Percentiles rank a stretch among this genome's conserved stretches.
Conservation (phyloP, 805 yeast species). For the Starmerella kuoi region DNA sequence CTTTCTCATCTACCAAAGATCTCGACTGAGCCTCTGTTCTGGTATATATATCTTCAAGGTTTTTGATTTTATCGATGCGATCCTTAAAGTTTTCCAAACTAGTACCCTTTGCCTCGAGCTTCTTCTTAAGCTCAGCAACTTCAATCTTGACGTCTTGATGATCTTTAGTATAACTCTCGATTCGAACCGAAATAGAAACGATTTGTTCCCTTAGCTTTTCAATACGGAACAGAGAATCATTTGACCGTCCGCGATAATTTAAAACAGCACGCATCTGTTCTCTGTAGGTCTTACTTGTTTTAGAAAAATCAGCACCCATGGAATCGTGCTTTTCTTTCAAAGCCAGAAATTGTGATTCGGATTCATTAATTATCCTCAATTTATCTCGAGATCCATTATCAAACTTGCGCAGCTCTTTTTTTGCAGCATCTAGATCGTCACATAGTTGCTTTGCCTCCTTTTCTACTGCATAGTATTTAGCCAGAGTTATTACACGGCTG, state of each 20-base stretch:
- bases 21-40: background rate
- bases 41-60: background rate
- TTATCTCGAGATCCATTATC: background rate
- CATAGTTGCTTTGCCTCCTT: background rate
- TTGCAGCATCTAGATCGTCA: background rate
- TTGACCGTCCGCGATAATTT: background rate
- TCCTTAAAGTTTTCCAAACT: background rate
- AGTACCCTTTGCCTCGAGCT: slow-evolving; percentile 2
- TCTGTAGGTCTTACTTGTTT: background rate
- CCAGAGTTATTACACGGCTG: background rate
- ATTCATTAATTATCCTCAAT: background rate
- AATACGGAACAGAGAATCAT: background rate
- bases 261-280: background rate
- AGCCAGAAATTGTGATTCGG: background rate
- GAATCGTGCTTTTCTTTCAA: background rate
- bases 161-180: background rate
- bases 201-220: background rate
- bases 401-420: slow-evolving; percentile 28
- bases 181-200: background rate
- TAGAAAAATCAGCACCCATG: background rate
- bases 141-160: background rate
- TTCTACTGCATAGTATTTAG: background rate
- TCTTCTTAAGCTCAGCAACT: background rate
- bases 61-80: background rate
- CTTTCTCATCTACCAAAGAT: background rate